phyloP scores from a whole-genome alignment of 495 filamentous ascomycete species.

The Oleoguttula mirabilis region DNA sequence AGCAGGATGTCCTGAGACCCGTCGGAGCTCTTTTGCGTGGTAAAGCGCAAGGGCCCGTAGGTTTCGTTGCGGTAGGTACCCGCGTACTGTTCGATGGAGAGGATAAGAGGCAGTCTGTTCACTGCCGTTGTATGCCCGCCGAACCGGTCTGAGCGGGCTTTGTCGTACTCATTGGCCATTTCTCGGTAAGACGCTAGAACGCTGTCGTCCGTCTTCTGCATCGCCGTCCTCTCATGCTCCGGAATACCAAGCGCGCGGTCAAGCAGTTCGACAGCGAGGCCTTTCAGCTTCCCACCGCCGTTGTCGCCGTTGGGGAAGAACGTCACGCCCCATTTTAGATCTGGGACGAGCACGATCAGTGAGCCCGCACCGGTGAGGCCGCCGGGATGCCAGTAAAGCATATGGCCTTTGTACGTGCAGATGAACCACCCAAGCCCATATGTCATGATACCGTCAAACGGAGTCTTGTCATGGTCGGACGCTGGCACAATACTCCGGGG shows the following conservation, averaged over 20 bases:
- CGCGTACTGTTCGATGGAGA: too few relatives aligned
- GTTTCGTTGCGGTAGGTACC: too few relatives aligned
- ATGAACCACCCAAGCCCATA: conserved; percentile 4
- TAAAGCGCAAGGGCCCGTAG: too few relatives aligned
- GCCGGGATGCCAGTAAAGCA: conserved; percentile 1
- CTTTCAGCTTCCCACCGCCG: not conserved
- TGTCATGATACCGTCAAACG: not conserved
- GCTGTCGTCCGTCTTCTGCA: not conserved
- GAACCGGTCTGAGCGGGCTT: too few relatives aligned
- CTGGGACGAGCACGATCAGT: not conserved
- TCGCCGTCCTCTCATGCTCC: not conserved
- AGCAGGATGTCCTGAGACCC: too few relatives aligned
- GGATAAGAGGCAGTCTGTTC: too few relatives aligned
- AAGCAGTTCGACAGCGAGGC: not conserved
- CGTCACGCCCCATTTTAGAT: not conserved
- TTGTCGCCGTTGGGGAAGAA: conserved; percentile 2
- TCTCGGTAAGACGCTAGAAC: not conserved
- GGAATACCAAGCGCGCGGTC: not conserved
- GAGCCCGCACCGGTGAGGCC: not conserved
- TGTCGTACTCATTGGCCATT: not conserved
- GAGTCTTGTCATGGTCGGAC: not conserved
- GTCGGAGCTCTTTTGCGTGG: too few relatives aligned
- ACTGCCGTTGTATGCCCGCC: too few relatives aligned
- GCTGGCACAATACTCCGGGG: not conserved
- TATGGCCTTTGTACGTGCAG: not conserved